These are phyloP conservation scores for Catunica adiposa DNA, from an alignment of 2,329 filamentous ascomycete genomes.

Conservation along the genomic window DNA sequence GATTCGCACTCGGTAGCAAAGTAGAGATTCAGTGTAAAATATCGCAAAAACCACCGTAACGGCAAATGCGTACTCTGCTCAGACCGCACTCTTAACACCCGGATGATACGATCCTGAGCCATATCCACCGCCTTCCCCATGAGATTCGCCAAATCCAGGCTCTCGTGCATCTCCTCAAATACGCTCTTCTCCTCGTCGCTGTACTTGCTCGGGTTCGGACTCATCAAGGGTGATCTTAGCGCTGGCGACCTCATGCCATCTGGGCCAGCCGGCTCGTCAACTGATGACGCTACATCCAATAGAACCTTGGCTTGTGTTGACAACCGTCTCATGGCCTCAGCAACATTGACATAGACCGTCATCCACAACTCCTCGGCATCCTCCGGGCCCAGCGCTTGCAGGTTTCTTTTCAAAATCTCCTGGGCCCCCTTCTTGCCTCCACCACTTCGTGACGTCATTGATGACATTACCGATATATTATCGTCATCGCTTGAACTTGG, in stretches of 20 bases:
- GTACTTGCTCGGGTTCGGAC: constrained; percentile 27
- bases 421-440: constrained; percentile 35
- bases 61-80: constrained; percentile 56
- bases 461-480: constrained; percentile 72
- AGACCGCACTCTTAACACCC: constrained; percentile 58
- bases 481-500: constrained; percentile 93
- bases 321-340: constrained; percentile 70
- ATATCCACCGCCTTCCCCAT: constrained; percentile 67
- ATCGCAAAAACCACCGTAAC: constrained; percentile 56
- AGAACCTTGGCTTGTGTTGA: constrained; percentile 87
- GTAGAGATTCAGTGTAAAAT: constrained; percentile 65
- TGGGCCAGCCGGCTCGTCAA: constrained; percentile 23
- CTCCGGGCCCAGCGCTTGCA: constrained; percentile 65
- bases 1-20: constrained; percentile 80
- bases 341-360: constrained; percentile 71
- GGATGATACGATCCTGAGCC: constrained; percentile 60
- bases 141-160: constrained; percentile 60
- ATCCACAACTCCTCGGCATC: constrained; percentile 73
- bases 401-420: constrained; percentile 74
- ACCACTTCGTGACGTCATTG: constrained; percentile 46
- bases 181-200: constrained; percentile 28
- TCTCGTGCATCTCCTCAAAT: constrained; percentile 61
- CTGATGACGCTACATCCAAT: constrained; percentile 77
- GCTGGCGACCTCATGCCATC: constrained; percentile 30
- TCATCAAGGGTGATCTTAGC: constrained; percentile 35